A percentile compares a stretch with the other conserved stretches of the same genome.
Conservation (phyloP, 2,329 filamentous ascomycete species). For the Diplodia seriata region DNA sequence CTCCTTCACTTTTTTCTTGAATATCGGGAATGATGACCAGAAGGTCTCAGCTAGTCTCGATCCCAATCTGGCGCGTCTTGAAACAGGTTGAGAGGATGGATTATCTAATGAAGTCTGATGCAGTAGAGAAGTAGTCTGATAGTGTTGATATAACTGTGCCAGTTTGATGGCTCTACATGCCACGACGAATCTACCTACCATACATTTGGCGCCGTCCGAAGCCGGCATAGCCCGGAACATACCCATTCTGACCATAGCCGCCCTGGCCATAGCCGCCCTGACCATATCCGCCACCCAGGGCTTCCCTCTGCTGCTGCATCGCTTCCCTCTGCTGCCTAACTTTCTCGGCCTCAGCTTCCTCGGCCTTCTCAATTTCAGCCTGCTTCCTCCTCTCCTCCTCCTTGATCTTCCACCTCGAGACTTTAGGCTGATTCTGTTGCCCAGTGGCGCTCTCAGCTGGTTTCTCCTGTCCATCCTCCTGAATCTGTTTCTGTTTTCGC, state of each 20-base stretch:
- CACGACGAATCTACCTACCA: background rate
- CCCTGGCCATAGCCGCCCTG: background rate
- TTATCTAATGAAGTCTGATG: background rate
- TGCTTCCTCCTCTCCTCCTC: conserved; percentile 22
- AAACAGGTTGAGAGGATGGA: background rate
- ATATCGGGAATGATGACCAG: too few species aligned
- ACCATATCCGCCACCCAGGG: background rate
- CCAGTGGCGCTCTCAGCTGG: conserved; percentile 34
- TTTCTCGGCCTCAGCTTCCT: background rate
- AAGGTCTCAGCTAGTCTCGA: too few species aligned
- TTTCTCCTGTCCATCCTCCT: conserved; percentile 35
- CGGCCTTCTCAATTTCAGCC: background rate
- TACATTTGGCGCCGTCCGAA: too few species aligned
- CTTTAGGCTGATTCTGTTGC: conserved; percentile 1
- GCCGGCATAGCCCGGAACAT: background rate
- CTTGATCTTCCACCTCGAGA: conserved; percentile 25
- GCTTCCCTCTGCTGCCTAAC: background rate
- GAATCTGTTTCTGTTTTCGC: conserved; percentile 34
- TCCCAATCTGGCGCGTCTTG: too few species aligned
- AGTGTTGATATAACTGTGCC: background rate
- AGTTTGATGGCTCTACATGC: background rate
- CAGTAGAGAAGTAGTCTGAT: background rate
- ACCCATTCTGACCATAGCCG: background rate
- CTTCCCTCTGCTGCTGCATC: background rate
- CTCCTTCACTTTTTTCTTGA: too few species aligned